Evolutionary conservation across 345 rosid species (phyloP), one percentile per base, ranked within the genome.

Genomic region (Brassica nigra): DNA sequence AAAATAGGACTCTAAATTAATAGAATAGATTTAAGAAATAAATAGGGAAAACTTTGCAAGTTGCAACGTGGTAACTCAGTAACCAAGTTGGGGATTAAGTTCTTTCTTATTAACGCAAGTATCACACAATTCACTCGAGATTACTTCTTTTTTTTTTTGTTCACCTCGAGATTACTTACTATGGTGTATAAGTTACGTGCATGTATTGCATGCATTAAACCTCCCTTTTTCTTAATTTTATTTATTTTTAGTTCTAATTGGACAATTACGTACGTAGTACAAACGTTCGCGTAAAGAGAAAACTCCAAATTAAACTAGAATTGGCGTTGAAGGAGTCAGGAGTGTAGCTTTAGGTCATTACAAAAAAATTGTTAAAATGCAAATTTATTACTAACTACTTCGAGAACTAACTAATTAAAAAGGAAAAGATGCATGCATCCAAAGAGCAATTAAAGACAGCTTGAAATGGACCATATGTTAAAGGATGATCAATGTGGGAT

Each of bases 401-500:
- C 10, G 30, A 63, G 49, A 74, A 30, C 27, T 37, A 30, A 7
- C 8, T 30, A 65, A 54, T 7, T 23, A 23, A 23, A 14, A 62
- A 2, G 34, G 3, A 65, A 31, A 47, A 62, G 28, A 75, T 75
- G 65, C 71, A 75, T 52, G 78, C 64, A 52, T 75, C 71, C 55
- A 54, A 49, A 9, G 49, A 31, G 37, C 14, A 14, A 5, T 9
- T 18, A 49, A 49, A 6, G 71, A 65, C 71, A 65, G 78, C 78
- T 75, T 52, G 64, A 52, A 75, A 65, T 75, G 71, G 54, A 75
- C 71, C 54, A 74, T 52, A 16, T 23, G 52, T 52, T 63, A 30
- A 52, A 52, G 34, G 54, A 34, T 65, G 54, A 67, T 65, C 63
- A 66, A 5, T 23, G 72, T 54, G 78, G 16, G 57, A 28, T 66